Evolutionary conservation across 306 rosid genomes (phyloP).

Genomic region (Prunus campanulata): DNA sequence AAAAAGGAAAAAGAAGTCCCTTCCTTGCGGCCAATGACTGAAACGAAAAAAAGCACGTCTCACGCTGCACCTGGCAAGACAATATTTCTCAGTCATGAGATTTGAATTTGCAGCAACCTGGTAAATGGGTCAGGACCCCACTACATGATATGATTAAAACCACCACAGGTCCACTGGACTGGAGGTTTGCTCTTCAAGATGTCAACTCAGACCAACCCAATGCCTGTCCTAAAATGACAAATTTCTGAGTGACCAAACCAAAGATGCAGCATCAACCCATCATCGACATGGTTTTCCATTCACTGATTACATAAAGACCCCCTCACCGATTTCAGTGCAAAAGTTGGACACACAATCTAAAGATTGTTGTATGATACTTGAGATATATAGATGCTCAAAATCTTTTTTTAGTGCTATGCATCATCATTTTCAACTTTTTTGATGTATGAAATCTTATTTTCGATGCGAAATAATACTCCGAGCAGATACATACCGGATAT

Average conservation of each 20-base stretch:
- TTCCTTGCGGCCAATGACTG: neutral
- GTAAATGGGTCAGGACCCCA: constrained; percentile 1
- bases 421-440: too few species aligned
- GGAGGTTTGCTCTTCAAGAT: neutral
- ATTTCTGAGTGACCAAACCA: constrained; percentile 24
- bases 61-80: neutral
- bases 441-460: too few species aligned
- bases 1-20: neutral
- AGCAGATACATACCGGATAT: too few species aligned
- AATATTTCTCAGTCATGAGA: neutral
- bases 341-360: neutral
- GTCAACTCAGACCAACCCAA: constrained; percentile 3
- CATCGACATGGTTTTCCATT: constrained; percentile 10
- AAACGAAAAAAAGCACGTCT: neutral
- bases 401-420: neutral
- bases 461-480: too few species aligned
- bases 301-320: neutral
- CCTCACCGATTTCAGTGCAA: neutral
- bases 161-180: neutral
- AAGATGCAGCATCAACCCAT: constrained; percentile 32
- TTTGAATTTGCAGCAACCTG: constrained; percentile 19
- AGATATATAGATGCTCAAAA: too few species aligned
- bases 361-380: too few species aligned
- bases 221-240: constrained; percentile 34
- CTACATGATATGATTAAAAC: constrained; percentile 2